Conservation (phyloP, 257 asterid species). For the Catharanthus roseus region DNA sequence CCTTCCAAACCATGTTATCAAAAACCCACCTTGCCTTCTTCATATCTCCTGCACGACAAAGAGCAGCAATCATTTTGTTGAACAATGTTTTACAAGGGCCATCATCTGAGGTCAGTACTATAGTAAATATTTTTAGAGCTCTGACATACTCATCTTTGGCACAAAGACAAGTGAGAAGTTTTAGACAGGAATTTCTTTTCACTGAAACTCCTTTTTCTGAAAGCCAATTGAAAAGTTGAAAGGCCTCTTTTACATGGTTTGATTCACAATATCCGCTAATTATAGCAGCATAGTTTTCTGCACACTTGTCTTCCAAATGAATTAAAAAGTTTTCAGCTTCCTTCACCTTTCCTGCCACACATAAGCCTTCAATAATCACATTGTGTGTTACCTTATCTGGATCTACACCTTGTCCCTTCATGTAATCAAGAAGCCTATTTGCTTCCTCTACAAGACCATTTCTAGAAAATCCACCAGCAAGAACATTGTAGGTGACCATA, state of each 20-base stretch:
- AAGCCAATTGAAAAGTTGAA: constrained; percentile 36
- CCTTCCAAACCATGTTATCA: constrained; percentile 41
- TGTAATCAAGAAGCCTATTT: constrained; percentile 36
- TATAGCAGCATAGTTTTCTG: constrained; percentile 63
- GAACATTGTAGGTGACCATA: constrained; percentile 50
- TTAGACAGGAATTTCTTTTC: constrained; percentile 36
- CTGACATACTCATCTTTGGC: constrained; percentile 42
- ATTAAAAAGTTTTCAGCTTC: constrained; percentile 56
- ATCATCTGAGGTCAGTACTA: constrained; percentile 31
- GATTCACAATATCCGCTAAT: constrained; percentile 66
- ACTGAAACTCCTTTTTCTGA: constrained; percentile 30
- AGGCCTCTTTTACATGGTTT: constrained; percentile 38
- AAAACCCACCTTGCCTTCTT: constrained; percentile 51
- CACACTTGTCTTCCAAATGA: constrained; percentile 37
- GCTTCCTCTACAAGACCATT: constrained; percentile 40
- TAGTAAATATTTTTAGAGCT: constrained; percentile 39
- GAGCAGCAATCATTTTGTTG: constrained; percentile 47
- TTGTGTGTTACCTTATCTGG: constrained; percentile 55
- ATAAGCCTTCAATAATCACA: constrained; percentile 74
- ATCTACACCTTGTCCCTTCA: constrained; percentile 46
- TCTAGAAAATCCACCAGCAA: constrained; percentile 57
- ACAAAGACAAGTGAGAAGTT: constrained; percentile 61
- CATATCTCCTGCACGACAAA: constrained; percentile 66
- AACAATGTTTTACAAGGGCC: constrained; percentile 44
- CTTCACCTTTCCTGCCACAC: constrained; percentile 40